Evolutionary conservation across 345 rosid genomes (phyloP).

Genomic region (Eucalyptus brandiana): DNA sequence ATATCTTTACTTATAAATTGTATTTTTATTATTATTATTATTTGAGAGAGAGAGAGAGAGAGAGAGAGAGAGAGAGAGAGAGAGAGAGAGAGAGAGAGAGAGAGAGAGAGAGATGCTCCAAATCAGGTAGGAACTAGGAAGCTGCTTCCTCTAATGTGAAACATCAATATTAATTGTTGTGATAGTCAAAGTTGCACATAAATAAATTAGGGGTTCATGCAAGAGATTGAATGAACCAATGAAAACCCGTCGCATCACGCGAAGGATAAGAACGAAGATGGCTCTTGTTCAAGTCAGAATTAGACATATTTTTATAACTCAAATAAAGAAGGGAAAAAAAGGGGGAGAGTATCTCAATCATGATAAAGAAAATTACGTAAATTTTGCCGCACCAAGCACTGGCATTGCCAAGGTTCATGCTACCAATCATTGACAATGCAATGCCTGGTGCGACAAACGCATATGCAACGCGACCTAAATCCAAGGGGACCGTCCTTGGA

Average conservation of each 20-base stretch:
- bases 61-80: no score
- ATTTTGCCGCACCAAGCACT: neutral
- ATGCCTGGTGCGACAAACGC: neutral
- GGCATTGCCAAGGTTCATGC: neutral
- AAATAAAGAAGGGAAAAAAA: neutral
- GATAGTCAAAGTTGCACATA: neutral
- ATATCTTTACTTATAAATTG: neutral
- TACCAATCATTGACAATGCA: neutral
- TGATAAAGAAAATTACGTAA: neutral
- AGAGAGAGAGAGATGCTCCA: neutral
- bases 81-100: no score
- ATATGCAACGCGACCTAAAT: neutral
- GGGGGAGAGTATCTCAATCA: neutral
- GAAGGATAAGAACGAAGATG: neutral
- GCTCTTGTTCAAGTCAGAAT: neutral
- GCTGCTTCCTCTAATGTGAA: neutral
- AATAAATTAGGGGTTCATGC: neutral
- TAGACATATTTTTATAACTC: neutral
- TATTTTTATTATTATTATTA: neutral
- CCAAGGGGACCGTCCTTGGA: neutral
- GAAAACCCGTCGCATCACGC: neutral
- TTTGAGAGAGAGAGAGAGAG: no score
- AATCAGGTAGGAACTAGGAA: neutral
- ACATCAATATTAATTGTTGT: neutral
- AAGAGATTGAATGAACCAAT: neutral